Percentiles rank a stretch among this genome's conserved stretches.
phyloP scores from a whole-genome alignment of 139 green algal species.

The Auxenochlorella protothecoides region DNA sequence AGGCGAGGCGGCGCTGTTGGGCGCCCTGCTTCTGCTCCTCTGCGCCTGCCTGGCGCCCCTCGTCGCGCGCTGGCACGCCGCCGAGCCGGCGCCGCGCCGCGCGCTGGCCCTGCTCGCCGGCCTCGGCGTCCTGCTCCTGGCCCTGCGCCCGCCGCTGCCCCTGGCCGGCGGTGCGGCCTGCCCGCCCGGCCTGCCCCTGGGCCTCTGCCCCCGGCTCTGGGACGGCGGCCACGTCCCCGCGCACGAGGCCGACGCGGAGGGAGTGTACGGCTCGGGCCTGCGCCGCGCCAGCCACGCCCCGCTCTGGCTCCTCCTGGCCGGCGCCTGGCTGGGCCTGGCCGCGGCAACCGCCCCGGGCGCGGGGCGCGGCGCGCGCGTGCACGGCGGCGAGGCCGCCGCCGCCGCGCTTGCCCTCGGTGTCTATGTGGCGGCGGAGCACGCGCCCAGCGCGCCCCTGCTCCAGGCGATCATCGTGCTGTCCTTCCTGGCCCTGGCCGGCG shows the following conservation, averaged over 20 bases:
- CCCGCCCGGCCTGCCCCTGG: constrained; percentile 57
- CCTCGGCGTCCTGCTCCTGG: constrained; percentile 39
- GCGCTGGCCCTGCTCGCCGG: constrained; percentile 22
- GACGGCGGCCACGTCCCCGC: constrained; percentile 74
- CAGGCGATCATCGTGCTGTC: constrained; percentile 65
- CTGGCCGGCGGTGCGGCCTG: constrained; percentile 57
- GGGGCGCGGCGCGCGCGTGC: not conserved
- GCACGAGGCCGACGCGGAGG: constrained; percentile 68
- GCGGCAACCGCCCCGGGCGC: constrained; percentile 14
- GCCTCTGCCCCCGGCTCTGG: constrained; percentile 79
- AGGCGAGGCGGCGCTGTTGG: constrained; percentile 53
- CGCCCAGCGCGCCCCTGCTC: constrained; percentile 37
- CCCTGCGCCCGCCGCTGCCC: constrained; percentile 71
- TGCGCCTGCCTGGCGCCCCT: constrained; percentile 56
- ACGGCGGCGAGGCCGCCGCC: not conserved
- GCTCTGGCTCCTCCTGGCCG: constrained; percentile 71
- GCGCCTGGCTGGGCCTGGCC: constrained; percentile 31
- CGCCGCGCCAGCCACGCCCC: constrained; percentile 63
- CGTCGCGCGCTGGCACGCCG: constrained; percentile 33
- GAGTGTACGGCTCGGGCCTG: constrained; percentile 57
- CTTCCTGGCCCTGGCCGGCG: constrained; percentile 34
- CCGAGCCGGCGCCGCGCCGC: constrained; percentile 10
- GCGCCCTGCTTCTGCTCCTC: constrained; percentile 48
- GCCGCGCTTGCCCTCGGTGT: not conserved
- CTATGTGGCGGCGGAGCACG: constrained; percentile 35